Conservation (phyloP, 768 basidiomycete genomes). For the Calocybe indica region DNA sequence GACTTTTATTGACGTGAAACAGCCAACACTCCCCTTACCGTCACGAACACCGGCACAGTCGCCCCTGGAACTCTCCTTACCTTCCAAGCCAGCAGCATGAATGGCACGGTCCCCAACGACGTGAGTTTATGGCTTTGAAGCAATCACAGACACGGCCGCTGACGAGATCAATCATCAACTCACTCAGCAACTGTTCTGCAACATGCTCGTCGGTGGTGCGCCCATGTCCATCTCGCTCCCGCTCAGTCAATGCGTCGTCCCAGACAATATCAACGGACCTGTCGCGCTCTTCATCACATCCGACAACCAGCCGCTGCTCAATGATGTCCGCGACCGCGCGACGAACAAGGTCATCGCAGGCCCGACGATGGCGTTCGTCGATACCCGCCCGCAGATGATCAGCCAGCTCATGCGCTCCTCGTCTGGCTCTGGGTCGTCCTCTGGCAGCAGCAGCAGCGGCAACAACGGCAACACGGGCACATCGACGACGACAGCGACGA, state of each 20-base stretch:
- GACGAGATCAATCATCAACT: not conserved
- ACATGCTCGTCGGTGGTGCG: constrained; percentile 67
- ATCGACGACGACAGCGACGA: constrained; percentile 12
- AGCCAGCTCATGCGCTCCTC: constrained; percentile 34
- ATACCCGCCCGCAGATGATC: constrained; percentile 49
- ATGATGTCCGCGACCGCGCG: constrained; percentile 54
- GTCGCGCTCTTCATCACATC: constrained; percentile 69
- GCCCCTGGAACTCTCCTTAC: constrained; percentile 53
- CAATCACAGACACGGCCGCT: not conserved
- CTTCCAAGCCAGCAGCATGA: constrained; percentile 54
- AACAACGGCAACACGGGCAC: not conserved
- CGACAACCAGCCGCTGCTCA: constrained; percentile 54
- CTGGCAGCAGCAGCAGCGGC: not conserved
- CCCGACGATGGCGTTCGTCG: constrained; percentile 63
- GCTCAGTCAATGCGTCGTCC: constrained; percentile 56
- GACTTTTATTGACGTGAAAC: not conserved
- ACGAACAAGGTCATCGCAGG: constrained; percentile 59
- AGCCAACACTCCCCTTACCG: constrained; percentile 54
- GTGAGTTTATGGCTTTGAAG: constrained; percentile 23
- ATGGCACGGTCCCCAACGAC: constrained; percentile 35
- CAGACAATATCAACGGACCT: constrained; percentile 63
- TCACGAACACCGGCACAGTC: constrained; percentile 61
- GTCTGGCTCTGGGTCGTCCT: not conserved
- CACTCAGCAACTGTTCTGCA: constrained; percentile 54
- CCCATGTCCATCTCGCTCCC: constrained; percentile 54